Evolutionary conservation across 139 green algal genomes (phyloP).

Genomic region (Picochlorum sp.): DNA sequence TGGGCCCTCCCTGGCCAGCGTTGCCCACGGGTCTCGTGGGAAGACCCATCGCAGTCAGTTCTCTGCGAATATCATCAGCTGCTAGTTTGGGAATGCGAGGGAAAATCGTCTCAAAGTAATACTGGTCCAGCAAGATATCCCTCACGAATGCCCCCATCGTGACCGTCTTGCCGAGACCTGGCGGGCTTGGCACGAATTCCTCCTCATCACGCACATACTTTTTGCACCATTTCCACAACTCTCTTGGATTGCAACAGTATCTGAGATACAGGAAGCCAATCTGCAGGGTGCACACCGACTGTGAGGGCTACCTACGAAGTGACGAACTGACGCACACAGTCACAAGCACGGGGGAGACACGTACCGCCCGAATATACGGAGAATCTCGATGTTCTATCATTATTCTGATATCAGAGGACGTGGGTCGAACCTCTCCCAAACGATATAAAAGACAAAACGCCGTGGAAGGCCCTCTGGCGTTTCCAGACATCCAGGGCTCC

Average conservation of each 20-base stretch:
- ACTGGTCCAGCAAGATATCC: constrained; percentile 89
- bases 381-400: constrained; percentile 85
- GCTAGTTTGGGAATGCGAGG: constrained; percentile 86
- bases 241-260: constrained; percentile 78
- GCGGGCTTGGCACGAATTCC: constrained; percentile 59
- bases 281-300: constrained; percentile 35
- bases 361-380: constrained; percentile 89
- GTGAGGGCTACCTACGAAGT: neutral
- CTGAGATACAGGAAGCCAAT: constrained; percentile 89
- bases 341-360: constrained; percentile 13
- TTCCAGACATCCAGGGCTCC: constrained; percentile 96
- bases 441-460: constrained; percentile 88
- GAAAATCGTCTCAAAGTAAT: constrained; percentile 98
- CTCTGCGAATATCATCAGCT: constrained; percentile 54
- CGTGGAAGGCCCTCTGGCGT: constrained; percentile 81
- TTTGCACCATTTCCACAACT: constrained; percentile 77
- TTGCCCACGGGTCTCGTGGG: constrained; percentile 68
- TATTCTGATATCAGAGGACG: constrained; percentile 36
- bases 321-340: constrained; percentile 2
- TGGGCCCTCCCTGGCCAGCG: constrained; percentile 56
- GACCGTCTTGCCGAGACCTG: constrained; percentile 39
- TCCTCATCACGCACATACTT: constrained; percentile 74
- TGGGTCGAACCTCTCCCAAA: constrained; percentile 65
- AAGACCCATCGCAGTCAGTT: constrained; percentile 56
- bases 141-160: constrained; percentile 78